A percentile compares a stretch with the other conserved stretches of the same genome.
Conservation (phyloP, 371 early-diverging fungal species). For the Mortierella sp. region DNA sequence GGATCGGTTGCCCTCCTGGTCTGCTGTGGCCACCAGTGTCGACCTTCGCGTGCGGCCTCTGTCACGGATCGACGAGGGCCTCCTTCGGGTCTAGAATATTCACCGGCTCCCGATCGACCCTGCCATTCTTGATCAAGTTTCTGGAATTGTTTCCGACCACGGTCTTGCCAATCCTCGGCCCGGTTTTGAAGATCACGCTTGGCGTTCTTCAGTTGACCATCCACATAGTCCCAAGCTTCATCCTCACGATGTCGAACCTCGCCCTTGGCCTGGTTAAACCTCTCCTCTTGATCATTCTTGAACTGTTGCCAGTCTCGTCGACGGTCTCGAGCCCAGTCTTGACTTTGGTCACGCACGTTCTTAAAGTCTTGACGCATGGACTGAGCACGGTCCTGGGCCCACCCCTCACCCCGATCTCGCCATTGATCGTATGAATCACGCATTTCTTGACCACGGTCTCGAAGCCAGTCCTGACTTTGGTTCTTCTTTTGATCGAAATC, state of each 20-base stretch:
- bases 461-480: background rate
- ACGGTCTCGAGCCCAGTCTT: slow-evolving; percentile 35
- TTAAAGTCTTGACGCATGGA: slow-evolving; percentile 17
- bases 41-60: slow-evolving; percentile 38
- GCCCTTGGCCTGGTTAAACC: slow-evolving; percentile 6
- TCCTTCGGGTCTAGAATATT: background rate
- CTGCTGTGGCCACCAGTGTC: slow-evolving; percentile 28
- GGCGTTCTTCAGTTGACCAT: slow-evolving; percentile 17
- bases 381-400: slow-evolving; percentile 21
- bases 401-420: slow-evolving; percentile 23
- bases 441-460: slow-evolving; percentile 9
- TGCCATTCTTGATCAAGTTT: slow-evolving; percentile 20
- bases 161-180: slow-evolving; percentile 27
- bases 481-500: no score
- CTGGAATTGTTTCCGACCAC: slow-evolving; percentile 20
- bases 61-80: slow-evolving; percentile 43
- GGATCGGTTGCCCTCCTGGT: slow-evolving; percentile 25
- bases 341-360: slow-evolving; percentile 12
- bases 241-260: slow-evolving; percentile 13
- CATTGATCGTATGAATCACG: slow-evolving; percentile 5
- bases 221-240: slow-evolving; percentile 15
- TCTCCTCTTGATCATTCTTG: slow-evolving; percentile 10
- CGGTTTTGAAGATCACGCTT: slow-evolving; percentile 19
- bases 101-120: slow-evolving; percentile 16
- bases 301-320: background rate